Evolutionary conservation across 139 green algal species (phyloP), one percentile per base, ranked within the genome.

Genomic region (Volvox reticuliferus): DNA sequence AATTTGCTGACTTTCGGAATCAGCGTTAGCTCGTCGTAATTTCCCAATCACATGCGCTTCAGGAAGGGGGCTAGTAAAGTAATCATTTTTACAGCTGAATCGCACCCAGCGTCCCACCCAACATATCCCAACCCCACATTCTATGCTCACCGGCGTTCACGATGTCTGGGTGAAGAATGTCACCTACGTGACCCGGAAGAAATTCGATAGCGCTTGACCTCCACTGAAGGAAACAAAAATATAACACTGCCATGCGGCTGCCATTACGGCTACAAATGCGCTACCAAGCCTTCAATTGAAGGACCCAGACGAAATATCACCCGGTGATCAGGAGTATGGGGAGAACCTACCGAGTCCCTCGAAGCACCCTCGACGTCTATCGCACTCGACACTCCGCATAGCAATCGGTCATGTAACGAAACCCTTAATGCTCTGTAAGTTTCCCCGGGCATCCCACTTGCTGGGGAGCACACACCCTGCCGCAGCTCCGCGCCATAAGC

Each of bases 241-340:
- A 68, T 12, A 21, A 84, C 78, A 84, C 63, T 82, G 65, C 65
- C 71, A 79, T 79, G 28, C 71, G 28, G 71, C 21, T 79, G 71
- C 44, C 22, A 36, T 79, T 33, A 79, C 18, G 32, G 18, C 71
- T 79, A 79, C 26, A 79, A 79, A 30, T 21, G 71, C 71, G 71
- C 71, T 79, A 79, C 9, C 71, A 14, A 77, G 9, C 71, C 71
- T 79, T 36, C 71, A 36, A n/a, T 9, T 79, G 14, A 79, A 20
- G 71, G 22, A 20, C 71, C 24, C 71, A 79, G 71, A 79, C 71
- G 14, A 30, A 18, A 30, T 30, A 79, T 6, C 71, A 79, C 71
- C 71, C 21, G 6, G 71, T 79, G 9, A 79, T n/a, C 24, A 79
- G 18, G 44, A 55, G 9, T 55, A 55, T 55, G 44, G 5, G 44